These are phyloP conservation scores for Carex littledalei DNA, from an alignment of 176 grass and related monocot genomes.

Conservation along the genomic window DNA sequence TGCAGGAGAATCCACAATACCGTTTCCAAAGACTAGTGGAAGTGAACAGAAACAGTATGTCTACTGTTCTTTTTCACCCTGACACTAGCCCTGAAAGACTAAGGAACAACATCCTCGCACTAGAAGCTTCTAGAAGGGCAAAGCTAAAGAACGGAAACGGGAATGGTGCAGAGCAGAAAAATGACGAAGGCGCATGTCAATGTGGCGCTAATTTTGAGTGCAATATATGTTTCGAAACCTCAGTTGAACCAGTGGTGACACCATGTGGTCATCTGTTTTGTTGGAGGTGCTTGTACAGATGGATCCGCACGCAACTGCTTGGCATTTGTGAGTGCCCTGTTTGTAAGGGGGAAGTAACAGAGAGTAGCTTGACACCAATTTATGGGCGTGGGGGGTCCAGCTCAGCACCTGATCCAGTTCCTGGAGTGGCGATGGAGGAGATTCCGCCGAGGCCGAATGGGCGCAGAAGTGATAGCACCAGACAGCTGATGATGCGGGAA, in stretches of 20 bases:
- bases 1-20: constrained; percentile 35
- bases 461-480: constrained; percentile 42
- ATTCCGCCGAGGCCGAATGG: constrained; percentile 63
- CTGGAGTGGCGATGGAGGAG: constrained; percentile 1
- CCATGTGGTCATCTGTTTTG: constrained; percentile 87
- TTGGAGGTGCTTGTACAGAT: constrained; percentile 79
- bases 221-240: constrained; percentile 71
- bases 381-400: constrained; percentile 59
- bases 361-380: constrained; percentile 60
- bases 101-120: constrained; percentile 41
- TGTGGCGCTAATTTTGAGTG: constrained; percentile 63
- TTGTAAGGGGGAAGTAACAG: constrained; percentile 64
- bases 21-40: constrained; percentile 60
- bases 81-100: constrained; percentile 40
- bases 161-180: constrained; percentile 28
- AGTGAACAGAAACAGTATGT: constrained; percentile 36
- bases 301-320: constrained; percentile 44
- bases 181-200: constrained; percentile 21
- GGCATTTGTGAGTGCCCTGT: constrained; percentile 64
- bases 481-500: constrained; percentile 39
- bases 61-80: constrained; percentile 20
- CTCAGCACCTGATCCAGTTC: background rate
- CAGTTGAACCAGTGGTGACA: constrained; percentile 72
- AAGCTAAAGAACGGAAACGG: constrained; percentile 35
- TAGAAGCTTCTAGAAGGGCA: constrained; percentile 41